Evolutionary conservation across 305 asterid species (phyloP), one percentile per base, ranked within the genome.

Genomic region (Rubia peregrina): DNA sequence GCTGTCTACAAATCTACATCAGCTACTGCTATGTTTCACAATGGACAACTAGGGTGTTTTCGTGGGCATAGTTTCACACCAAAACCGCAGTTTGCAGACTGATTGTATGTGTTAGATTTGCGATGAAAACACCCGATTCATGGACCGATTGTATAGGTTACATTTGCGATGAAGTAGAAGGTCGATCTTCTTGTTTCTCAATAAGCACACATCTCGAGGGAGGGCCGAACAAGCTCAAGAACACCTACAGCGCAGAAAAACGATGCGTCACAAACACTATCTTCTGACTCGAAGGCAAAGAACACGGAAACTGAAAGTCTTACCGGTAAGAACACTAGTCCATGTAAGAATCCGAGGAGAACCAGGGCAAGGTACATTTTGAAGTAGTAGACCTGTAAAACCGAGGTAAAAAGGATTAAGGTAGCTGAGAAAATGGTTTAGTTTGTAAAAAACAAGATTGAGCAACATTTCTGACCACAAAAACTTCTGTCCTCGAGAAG

Each of bases 181-280:
- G 98, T 59, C 96, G 88, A 68, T 89, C 91, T 49, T 93, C 98
- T 84, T 90, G 98, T 85, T 89, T 93, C 88, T 90, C 98, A 60
- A 92, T 82, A 17, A 90, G 86, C 76, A 92, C 87, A 22, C 96
- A 90, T 80, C 95, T 87, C 17, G 98, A 90, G 14, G 98, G 98
- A 22, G 98, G 98, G 67, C 98, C 98, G 59, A 93, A 89, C 87
- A 93, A 80, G 88, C 98, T 93, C 76, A 91, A 73, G 48, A 93
- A 72, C 41, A 93, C 98, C 98, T 93, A 84, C 80, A 72, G 72
- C 4, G 33, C 44, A 16, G 43, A 64, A 61, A 1, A 49, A 46
- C 30, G 0, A 0, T 5, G 26, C 40, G 11, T 26, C 7, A 3
- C 38, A 9, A 22, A 9, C 9, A 3, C 1, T 1, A 26, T 7